A percentile compares a stretch with the other conserved stretches of the same genome.
Evolutionary conservation across 2,329 filamentous ascomycete genomes (phyloP).

Genomic region (Claviceps maximensis): DNA sequence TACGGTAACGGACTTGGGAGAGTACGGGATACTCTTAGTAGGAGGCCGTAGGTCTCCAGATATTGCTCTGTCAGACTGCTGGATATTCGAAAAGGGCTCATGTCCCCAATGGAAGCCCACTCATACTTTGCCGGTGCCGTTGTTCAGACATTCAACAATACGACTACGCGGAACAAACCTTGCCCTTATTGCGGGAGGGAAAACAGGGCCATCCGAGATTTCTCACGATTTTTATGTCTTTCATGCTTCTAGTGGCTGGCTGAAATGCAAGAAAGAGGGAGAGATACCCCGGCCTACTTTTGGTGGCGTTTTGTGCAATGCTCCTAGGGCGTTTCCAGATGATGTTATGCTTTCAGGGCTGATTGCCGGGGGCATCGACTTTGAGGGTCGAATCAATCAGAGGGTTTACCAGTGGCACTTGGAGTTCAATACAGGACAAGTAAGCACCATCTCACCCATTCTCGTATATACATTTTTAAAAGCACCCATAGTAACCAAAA

Average conservation of each 20-base stretch:
- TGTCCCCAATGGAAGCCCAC: slow-evolving; percentile 46
- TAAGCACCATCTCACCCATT: background rate
- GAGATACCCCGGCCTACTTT: slow-evolving; percentile 25
- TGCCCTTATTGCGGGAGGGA: slow-evolving; percentile 51
- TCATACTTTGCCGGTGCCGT: slow-evolving; percentile 51
- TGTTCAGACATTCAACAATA: slow-evolving; percentile 63
- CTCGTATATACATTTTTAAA: background rate
- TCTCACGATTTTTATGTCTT: slow-evolving; percentile 43
- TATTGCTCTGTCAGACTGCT: slow-evolving; percentile 57
- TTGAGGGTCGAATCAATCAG: slow-evolving; percentile 47
- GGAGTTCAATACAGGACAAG: background rate
- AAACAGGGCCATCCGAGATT: slow-evolving; percentile 32
- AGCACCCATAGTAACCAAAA: background rate
- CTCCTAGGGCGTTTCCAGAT: slow-evolving; percentile 8
- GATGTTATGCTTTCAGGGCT: slow-evolving; percentile 40
- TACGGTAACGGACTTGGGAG: slow-evolving; percentile 53
- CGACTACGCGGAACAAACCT: slow-evolving; percentile 33
- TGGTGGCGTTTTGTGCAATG: slow-evolving; percentile 27
- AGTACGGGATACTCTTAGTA: slow-evolving; percentile 47
- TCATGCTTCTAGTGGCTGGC: slow-evolving; percentile 33
- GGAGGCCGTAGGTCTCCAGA: slow-evolving; percentile 72
- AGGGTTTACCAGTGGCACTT: slow-evolving; percentile 51
- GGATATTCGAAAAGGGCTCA: slow-evolving; percentile 47
- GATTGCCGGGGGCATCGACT: slow-evolving; percentile 57
- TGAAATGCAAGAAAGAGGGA: slow-evolving; percentile 25